Conservation (phyloP, 148 eudicot species). For the Camellia lanceoleosa region DNA sequence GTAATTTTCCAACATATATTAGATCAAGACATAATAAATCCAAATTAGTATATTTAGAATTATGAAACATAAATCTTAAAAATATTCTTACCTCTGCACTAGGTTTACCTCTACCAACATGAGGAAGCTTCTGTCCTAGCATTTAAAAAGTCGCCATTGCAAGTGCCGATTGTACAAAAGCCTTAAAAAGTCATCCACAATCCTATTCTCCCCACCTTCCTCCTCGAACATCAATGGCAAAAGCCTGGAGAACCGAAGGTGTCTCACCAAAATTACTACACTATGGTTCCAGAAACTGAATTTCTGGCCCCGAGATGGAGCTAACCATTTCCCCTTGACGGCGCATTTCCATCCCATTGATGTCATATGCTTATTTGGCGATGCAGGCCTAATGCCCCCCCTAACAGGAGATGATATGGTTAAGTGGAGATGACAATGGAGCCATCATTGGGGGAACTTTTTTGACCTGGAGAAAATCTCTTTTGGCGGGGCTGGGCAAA, state of each 20-base stretch:
- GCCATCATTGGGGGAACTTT: conserved; percentile 51
- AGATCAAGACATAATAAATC: neutral
- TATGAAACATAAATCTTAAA: neutral
- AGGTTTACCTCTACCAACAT: conserved; percentile 68
- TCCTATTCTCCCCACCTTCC: conserved; percentile 83
- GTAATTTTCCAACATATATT: neutral
- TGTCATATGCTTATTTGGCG: conserved; percentile 66
- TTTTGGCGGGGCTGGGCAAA: conserved; percentile 52
- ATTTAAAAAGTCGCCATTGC: conserved; percentile 96
- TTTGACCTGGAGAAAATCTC: conserved; percentile 47
- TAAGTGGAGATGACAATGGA: conserved; percentile 57
- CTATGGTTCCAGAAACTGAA: conserved; percentile 47
- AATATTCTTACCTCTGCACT: conserved; percentile 76
- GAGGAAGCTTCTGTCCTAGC: conserved; percentile 76
- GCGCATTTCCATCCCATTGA: conserved; percentile 50
- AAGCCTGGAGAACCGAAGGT: conserved; percentile 93
- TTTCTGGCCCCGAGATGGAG: conserved; percentile 70
- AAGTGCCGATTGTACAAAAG: conserved; percentile 82
- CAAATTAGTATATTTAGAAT: neutral
- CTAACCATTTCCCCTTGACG: conserved; percentile 60
- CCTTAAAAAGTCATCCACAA: conserved; percentile 77
- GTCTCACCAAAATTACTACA: conserved; percentile 54
- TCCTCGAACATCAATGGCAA: conserved; percentile 90
- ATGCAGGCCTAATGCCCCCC: conserved; percentile 57
- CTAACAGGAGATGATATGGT: conserved; percentile 71